Conservation (phyloP, 2,329 filamentous ascomycete genomes). For the Aspergillus costaricaensis region DNA sequence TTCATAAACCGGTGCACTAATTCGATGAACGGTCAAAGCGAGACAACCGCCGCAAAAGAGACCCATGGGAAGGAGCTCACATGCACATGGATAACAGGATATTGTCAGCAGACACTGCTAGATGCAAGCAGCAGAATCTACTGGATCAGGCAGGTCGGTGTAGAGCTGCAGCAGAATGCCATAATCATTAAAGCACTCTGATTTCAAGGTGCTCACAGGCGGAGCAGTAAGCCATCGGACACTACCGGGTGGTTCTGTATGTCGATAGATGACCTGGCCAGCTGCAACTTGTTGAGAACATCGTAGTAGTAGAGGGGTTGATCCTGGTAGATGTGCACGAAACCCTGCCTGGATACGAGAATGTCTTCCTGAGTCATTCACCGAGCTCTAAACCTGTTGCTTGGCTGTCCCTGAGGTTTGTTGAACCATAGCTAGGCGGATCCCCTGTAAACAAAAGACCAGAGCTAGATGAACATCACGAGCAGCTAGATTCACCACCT, state of each 20-base stretch:
- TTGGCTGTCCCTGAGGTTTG: neutral
- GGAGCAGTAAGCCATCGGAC: neutral
- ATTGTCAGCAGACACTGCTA: neutral
- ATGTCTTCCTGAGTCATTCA: neutral
- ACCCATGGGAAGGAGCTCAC: neutral
- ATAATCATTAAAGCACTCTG: neutral
- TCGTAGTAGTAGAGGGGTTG: neutral
- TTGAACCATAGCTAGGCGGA: neutral
- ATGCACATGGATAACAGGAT: neutral
- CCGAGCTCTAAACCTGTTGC: neutral
- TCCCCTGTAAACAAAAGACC: neutral
- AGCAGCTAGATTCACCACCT: no score
- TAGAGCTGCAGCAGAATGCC: neutral
- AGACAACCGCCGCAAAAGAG: neutral
- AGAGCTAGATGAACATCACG: neutral
- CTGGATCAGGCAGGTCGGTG: neutral
- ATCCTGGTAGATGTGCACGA: neutral
- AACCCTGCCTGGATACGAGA: neutral
- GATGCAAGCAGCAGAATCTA: neutral
- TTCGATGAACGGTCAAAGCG: neutral
- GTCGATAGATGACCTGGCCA: neutral
- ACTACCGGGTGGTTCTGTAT: neutral
- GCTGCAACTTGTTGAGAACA: neutral
- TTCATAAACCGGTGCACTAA: neutral
- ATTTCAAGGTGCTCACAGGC: neutral